Conservation (phyloP, 768 basidiomycete species). For the Mycena chlorophos region DNA sequence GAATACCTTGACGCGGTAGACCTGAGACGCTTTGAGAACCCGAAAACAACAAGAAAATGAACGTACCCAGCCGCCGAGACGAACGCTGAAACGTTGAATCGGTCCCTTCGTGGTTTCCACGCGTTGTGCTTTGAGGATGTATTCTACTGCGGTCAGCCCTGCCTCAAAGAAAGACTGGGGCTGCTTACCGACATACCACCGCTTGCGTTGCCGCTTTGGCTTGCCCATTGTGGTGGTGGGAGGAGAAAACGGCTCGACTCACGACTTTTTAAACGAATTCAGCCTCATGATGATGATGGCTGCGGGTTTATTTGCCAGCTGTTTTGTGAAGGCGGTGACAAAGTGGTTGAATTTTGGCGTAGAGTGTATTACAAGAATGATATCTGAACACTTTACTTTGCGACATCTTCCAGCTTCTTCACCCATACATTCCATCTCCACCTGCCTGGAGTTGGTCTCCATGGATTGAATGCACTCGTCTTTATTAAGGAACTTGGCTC, state of each 20-base stretch:
- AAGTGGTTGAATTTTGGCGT: neutral
- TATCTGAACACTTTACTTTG: neutral
- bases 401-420: constrained; percentile 10
- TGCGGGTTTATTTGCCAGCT: neutral
- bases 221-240: neutral
- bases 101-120: neutral
- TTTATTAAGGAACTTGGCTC: constrained; percentile 5
- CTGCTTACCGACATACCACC: neutral
- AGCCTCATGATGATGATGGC: neutral
- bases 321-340: neutral
- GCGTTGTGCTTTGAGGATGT: neutral
- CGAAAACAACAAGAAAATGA: neutral
- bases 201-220: neutral
- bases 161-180: neutral
- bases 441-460: constrained; percentile 14
- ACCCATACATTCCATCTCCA: constrained; percentile 20
- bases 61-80: neutral
- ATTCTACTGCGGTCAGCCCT: neutral
- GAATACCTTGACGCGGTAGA: neutral
- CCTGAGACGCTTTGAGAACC: neutral
- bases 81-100: neutral
- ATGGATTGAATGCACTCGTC: constrained; percentile 16
- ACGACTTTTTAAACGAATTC: neutral
- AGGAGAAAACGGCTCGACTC: neutral
- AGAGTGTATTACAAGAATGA: neutral